Evolutionary conservation across 768 basidiomycete species (phyloP).

Genomic region (Phlebiopsis gigantea): DNA sequence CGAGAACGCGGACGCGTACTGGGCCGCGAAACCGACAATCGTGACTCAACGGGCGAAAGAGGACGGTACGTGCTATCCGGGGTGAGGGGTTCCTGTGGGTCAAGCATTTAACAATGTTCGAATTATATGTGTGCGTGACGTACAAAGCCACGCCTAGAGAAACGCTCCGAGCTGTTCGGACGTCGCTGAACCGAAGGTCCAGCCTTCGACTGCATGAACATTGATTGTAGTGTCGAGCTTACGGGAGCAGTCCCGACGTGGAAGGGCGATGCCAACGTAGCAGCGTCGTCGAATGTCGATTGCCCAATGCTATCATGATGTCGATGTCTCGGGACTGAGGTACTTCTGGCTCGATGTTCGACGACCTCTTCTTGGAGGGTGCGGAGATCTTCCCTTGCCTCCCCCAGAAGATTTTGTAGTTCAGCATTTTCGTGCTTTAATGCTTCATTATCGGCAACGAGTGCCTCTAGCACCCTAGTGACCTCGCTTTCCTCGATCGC

Average conservation of each 20-base stretch:
- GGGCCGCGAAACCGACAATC: conserved; percentile 15
- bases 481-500: conserved; percentile 50
- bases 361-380: conserved; percentile 68
- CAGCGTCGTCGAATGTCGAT: conserved; percentile 8
- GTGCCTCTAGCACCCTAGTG: conserved; percentile 68
- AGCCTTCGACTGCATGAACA: conserved; percentile 9
- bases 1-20: conserved; percentile 14
- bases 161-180: conserved; percentile 31
- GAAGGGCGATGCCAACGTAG: conserved; percentile 20
- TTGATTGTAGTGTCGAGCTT: conserved; percentile 15
- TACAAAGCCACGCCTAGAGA: conserved; percentile 28
- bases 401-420: conserved; percentile 64
- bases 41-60: conserved; percentile 37
- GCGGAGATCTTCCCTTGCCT: conserved; percentile 73
- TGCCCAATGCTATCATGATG: conserved; percentile 17
- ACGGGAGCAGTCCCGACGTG: conserved; percentile 22
- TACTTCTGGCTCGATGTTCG: conserved; percentile 52
- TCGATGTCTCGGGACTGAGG: conserved; percentile 15
- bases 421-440: conserved; percentile 80
- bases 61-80: conserved; percentile 39
- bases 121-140: conserved; percentile 15
- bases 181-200: conserved; percentile 23
- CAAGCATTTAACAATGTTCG: not conserved
- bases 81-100: conserved; percentile 40
- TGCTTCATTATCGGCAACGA: conserved; percentile 81